Evolutionary conservation across 2,329 filamentous ascomycete species (phyloP).

Genomic region (Emergomyces orientalis): DNA sequence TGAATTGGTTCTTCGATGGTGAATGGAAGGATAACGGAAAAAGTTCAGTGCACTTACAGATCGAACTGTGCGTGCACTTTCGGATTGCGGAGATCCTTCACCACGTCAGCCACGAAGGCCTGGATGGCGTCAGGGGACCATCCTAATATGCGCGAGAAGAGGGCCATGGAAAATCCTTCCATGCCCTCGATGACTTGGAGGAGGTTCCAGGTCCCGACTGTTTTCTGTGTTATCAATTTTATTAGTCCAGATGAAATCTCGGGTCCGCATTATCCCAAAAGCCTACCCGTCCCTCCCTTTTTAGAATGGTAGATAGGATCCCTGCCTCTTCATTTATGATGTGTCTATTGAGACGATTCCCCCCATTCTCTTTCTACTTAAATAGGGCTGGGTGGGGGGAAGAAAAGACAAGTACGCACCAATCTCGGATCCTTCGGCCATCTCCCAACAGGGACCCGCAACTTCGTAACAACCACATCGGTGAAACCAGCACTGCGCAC

Average conservation of each 20-base stretch:
- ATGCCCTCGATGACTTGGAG: constrained; percentile 15
- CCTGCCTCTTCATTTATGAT: background rate
- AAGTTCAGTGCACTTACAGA: background rate
- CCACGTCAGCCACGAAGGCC: constrained; percentile 1
- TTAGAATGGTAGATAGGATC: background rate
- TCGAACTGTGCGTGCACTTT: constrained; percentile 7
- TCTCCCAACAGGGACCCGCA: constrained; percentile 19
- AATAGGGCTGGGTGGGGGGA: background rate
- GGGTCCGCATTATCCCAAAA: background rate
- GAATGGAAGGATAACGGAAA: background rate
- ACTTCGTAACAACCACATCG: constrained; percentile 16
- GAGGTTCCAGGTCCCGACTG: constrained; percentile 15
- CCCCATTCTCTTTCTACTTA: background rate
- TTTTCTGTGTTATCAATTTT: constrained; percentile 10
- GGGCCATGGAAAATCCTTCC: constrained; percentile 15
- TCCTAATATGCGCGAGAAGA: constrained; percentile 14
- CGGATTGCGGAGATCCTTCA: constrained; percentile 4
- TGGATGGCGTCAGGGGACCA: constrained; percentile 13
- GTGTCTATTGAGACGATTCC: background rate
- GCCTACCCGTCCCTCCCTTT: background rate
- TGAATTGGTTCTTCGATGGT: background rate
- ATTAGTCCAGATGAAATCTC: background rate
- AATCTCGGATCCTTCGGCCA: constrained; percentile 22
- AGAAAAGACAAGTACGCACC: background rate
- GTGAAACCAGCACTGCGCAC: constrained; percentile 20